Evolutionary conservation across 2,329 filamentous ascomycete species (phyloP), one percentile per base, ranked within the genome.

Genomic region (Penicillium capsulatum): DNA sequence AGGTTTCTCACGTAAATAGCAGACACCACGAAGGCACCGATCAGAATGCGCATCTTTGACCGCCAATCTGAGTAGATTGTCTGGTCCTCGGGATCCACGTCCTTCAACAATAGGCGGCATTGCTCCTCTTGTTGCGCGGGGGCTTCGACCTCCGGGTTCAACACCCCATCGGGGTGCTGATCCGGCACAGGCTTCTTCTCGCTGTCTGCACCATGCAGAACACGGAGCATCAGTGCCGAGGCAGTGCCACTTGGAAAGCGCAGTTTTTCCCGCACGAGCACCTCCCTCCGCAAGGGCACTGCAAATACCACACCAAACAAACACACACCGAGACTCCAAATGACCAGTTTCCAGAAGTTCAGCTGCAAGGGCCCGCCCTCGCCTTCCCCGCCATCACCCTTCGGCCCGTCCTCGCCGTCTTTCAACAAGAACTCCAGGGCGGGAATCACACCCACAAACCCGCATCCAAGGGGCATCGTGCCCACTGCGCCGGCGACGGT

Each of bases 281-380:
- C 90, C 67, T 98, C 88, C 40, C 81, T 84, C 32, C 92, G 77
- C 38, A 97, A 61, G 1, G 92, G 92, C 10, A 98, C 91, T 0
- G 90, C 92, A 69, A 98, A 97, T 1, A 97, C 83, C 1, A 97
- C 92, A 0, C 92, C 92, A 60, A 98, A 98, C 58, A 97, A 91
- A 61, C 90, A 96, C 11, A 98, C 78, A 0, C 92, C 92, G 38
- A 98, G 64, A 17, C 88, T 86, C 92, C 92, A 98, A 6, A 96
- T 64, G 5, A 95, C 81, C 48, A 96, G 69, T 62, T 89, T 88
- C 71, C 81, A 79, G 26, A 86, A 74, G 24, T 80, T 79, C 31
- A 95, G 68, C 38, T 77, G 71, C 13, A 95, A 65, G 0, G 88
- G 87, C 0, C 88, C 89, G 42, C 82, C 80, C 66, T 98, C 92